phyloP scores from a whole-genome alignment of 176 grass and related monocot species.

The Oryza officinalis region DNA sequence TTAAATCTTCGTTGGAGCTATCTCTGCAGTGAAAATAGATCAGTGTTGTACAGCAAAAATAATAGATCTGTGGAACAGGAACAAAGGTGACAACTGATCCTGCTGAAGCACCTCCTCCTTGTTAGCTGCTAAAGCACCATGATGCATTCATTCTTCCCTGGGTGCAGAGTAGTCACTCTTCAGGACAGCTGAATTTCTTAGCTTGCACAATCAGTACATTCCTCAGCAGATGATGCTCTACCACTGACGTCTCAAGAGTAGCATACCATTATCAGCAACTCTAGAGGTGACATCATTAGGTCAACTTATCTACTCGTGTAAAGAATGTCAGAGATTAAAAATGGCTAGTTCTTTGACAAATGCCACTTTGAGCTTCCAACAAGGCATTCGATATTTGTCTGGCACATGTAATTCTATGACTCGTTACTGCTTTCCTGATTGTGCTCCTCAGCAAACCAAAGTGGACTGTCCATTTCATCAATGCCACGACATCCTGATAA shows the following conservation, averaged over 20 bases:
- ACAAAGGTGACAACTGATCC: not conserved
- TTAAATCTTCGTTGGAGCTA: too few species aligned
- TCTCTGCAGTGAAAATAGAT: not conserved
- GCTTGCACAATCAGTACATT: not conserved
- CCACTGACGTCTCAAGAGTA: not conserved
- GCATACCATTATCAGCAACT: not conserved
- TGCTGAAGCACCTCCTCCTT: not conserved
- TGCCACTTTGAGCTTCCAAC: conserved; percentile 4
- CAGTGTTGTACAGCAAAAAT: not conserved
- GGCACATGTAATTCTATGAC: not conserved
- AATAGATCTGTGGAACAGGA: not conserved
- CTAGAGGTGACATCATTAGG: too few species aligned
- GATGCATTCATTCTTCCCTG: not conserved
- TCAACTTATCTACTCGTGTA: too few species aligned
- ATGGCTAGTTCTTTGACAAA: not conserved
- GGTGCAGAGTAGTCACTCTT: not conserved
- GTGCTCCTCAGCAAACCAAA: conserved; percentile 17
- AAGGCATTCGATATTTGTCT: not conserved
- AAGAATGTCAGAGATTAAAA: not conserved
- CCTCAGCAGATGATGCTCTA: not conserved
- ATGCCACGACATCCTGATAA: conserved; percentile 38
- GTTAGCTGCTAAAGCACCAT: not conserved
- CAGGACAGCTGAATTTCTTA: not conserved
- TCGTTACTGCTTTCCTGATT: conserved; percentile 14
- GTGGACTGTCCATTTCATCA: conserved; percentile 24